Conservation (phyloP, 1,139 yeast genomes). For the Casaregolazyma lundiana region DNA sequence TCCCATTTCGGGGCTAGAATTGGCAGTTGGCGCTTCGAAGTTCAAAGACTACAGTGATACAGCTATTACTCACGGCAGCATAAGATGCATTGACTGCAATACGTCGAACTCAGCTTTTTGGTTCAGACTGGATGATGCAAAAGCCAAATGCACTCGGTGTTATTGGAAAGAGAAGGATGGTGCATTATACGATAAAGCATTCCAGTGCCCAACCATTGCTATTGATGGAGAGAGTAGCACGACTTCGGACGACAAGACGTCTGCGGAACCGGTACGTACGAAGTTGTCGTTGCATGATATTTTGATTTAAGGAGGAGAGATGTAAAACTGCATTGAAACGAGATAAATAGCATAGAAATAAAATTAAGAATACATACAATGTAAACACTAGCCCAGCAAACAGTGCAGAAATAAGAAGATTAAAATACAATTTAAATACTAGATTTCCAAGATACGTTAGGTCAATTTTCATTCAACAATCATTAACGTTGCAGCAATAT, state of each 20-base stretch:
- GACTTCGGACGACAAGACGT: conserved; percentile 3
- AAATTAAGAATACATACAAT: too few species aligned
- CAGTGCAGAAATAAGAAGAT: too few species aligned
- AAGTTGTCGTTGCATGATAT: conserved; percentile 12
- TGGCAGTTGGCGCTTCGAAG: conserved; percentile 1
- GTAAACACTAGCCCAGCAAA: too few species aligned
- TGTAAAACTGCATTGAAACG: background rate
- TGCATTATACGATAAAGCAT: conserved; percentile 14
- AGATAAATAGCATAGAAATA: too few species aligned
- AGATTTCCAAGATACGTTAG: too few species aligned
- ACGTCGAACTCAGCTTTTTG: conserved; percentile 17
- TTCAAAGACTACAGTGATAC: conserved; percentile 5
- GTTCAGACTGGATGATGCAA: conserved; percentile 15
- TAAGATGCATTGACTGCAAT: conserved; percentile 19
- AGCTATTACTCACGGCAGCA: background rate
- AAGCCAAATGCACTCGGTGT: conserved; percentile 14
- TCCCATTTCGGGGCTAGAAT: conserved; percentile 2
- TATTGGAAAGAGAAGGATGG: conserved; percentile 16
- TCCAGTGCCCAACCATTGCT: background rate
- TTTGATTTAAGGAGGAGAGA: conserved; percentile 7
- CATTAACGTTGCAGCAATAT: background rate
- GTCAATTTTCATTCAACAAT: too few species aligned
- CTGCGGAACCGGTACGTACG: conserved; percentile 1
- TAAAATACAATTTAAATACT: too few species aligned
- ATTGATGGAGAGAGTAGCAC: background rate